Percentiles rank a stretch among this genome's conserved stretches.
Conservation (phyloP, 2,329 filamentous ascomycete genomes). For the Claviceps fusiformis region DNA sequence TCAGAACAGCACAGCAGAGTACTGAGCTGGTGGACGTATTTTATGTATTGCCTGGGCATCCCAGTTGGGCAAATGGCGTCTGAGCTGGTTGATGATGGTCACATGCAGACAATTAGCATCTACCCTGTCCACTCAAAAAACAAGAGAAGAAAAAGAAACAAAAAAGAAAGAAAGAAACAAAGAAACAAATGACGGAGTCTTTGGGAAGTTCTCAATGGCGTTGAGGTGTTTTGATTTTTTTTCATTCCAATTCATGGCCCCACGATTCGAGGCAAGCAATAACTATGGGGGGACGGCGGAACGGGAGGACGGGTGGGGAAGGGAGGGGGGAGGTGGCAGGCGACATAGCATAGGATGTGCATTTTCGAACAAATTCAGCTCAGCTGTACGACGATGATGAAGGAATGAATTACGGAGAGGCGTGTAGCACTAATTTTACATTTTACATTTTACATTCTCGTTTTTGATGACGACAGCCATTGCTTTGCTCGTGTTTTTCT, state of each 20-base stretch:
- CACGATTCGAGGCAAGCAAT: background rate
- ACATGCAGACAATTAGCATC: background rate
- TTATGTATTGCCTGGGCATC: no score
- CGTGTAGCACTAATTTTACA: background rate
- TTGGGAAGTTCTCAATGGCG: conserved; percentile 1
- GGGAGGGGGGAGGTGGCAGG: background rate
- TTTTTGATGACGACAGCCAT: no score
- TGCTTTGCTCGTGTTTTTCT: no score
- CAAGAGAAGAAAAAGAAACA: background rate
- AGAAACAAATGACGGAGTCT: background rate
- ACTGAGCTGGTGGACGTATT: background rate
- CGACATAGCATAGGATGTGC: background rate
- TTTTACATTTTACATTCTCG: background rate
- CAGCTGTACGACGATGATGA: background rate
- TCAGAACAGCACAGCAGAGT: background rate
- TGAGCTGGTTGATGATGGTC: background rate
- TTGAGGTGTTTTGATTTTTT: background rate
- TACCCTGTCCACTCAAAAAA: no score
- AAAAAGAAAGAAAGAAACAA: no score
- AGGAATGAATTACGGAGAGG: background rate
- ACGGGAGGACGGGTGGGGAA: no score
- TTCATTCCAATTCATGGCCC: background rate
- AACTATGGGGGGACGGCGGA: background rate
- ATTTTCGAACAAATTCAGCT: background rate
- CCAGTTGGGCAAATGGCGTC: no score